Conservation (phyloP, 2,329 filamentous ascomycete species). For the Arachnomyces sp. region DNA sequence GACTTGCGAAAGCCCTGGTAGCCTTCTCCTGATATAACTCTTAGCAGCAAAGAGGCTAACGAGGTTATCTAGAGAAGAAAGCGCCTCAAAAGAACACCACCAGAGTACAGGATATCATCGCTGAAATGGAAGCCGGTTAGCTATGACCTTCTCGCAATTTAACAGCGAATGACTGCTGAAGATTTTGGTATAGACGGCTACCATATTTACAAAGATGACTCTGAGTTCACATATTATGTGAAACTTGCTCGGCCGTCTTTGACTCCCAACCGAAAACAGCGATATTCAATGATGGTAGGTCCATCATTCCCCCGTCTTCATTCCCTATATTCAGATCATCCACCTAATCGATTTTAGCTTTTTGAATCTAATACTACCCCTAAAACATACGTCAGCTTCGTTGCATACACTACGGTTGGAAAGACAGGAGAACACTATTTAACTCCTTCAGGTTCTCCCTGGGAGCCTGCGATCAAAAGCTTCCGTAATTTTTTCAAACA, state of each 20-base stretch:
- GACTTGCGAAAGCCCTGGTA: not conserved
- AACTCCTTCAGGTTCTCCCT: constrained; percentile 21
- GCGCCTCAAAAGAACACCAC: constrained; percentile 10
- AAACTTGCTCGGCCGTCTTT: constrained; percentile 49
- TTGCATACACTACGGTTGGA: constrained; percentile 36
- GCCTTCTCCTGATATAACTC: constrained; percentile 4
- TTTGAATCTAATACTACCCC: constrained; percentile 58
- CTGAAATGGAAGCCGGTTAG: constrained; percentile 17
- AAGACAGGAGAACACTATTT: constrained; percentile 25
- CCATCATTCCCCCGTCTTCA: constrained; percentile 3
- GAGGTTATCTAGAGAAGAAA: not conserved
- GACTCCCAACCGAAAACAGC: constrained; percentile 47
- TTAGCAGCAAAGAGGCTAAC: constrained; percentile 10
- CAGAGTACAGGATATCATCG: constrained; percentile 13
- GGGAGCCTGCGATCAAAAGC: constrained; percentile 38
- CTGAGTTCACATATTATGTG: constrained; percentile 58
- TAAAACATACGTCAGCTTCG: constrained; percentile 54
- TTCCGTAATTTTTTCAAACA: constrained; percentile 53
- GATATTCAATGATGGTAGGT: constrained; percentile 54
- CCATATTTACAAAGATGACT: constrained; percentile 57
- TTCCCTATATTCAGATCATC: constrained; percentile 10
- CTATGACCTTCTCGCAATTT: not conserved
- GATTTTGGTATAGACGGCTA: constrained; percentile 46
- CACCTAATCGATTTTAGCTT: constrained; percentile 42
- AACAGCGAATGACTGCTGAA: constrained; percentile 2